Evolutionary conservation across 2,329 filamentous ascomycete species (phyloP).

Genomic region (Monosporascus sp.): DNA sequence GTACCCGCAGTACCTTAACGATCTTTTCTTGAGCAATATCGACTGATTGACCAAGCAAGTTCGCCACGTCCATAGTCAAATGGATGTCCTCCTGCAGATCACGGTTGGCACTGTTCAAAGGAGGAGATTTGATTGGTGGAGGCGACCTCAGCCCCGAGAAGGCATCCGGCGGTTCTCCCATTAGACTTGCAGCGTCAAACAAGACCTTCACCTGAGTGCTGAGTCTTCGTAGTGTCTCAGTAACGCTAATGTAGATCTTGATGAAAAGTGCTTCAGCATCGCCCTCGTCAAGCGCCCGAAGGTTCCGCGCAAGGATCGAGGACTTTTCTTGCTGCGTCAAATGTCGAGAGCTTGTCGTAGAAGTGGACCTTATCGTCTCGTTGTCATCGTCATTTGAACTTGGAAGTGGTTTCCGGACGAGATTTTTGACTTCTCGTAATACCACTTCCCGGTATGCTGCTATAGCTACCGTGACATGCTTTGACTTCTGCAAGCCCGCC

Average conservation of each 20-base stretch:
- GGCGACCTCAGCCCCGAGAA: conserved; percentile 41
- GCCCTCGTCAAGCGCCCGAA: conserved; percentile 74
- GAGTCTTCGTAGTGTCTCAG: conserved; percentile 78
- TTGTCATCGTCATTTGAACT: conserved; percentile 93
- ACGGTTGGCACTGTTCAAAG: conserved; percentile 43
- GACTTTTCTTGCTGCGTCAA: conserved; percentile 84
- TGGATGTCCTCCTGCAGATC: conserved; percentile 68
- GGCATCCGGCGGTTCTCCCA: conserved; percentile 39
- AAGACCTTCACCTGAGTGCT: conserved; percentile 90
- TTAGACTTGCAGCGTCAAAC: conserved; percentile 84
- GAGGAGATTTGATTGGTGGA: conserved; percentile 41
- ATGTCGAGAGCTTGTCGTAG: conserved; percentile 65
- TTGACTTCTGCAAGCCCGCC: conserved; percentile 73
- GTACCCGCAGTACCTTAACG: conserved; percentile 69
- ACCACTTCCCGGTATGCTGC: conserved; percentile 78
- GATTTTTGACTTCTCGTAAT: conserved; percentile 75
- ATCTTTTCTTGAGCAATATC: conserved; percentile 76
- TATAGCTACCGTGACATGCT: conserved; percentile 76
- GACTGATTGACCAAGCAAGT: conserved; percentile 72
- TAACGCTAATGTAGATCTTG: conserved; percentile 79
- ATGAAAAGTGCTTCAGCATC: conserved; percentile 80
- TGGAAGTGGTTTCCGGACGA: conserved; percentile 80
- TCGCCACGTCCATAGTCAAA: conserved; percentile 70
- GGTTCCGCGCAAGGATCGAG: conserved; percentile 77
- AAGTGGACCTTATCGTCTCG: conserved; percentile 80